These are phyloP conservation scores for Rasamsonia emersonii DNA, from an alignment of 2,329 filamentous ascomycete species.

Conservation along the genomic window DNA sequence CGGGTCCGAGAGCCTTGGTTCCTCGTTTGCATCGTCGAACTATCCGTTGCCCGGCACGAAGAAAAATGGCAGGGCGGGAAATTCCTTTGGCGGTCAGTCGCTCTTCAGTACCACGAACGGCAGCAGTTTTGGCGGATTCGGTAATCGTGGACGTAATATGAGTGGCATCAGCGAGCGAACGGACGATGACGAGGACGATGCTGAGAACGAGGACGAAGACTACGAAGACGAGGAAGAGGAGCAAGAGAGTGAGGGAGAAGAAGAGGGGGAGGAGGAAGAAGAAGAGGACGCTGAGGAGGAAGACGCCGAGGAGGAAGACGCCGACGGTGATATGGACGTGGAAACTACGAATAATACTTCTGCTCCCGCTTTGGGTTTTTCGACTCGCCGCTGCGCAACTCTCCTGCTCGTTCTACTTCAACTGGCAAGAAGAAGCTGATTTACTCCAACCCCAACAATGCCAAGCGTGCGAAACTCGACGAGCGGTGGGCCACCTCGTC, in stretches of 20 bases:
- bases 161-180: conserved; percentile 18
- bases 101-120: conserved; percentile 21
- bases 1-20: conserved; percentile 27
- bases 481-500: conserved; percentile 29
- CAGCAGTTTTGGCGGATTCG: conserved; percentile 17
- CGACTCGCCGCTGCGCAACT: conserved; percentile 22
- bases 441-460: conserved; percentile 34
- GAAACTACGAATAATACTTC: conserved; percentile 12
- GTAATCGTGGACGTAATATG: conserved; percentile 17
- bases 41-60: conserved; percentile 21
- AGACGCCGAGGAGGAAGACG: conserved; percentile 31
- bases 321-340: conserved; percentile 22
- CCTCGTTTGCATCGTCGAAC: conserved; percentile 27
- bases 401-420: conserved; percentile 10
- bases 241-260: conserved; percentile 2
- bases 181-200: too few relatives aligned
- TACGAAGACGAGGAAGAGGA: conserved; percentile 8
- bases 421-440: conserved; percentile 26
- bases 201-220: conserved; percentile 6
- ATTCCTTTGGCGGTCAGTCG: conserved; percentile 18
- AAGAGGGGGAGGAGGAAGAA: conserved; percentile 5
- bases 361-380: conserved; percentile 20
- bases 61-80: conserved; percentile 15
- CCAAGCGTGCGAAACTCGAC: conserved; percentile 35
- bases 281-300: conserved; percentile 23